Evolutionary conservation across 2,329 filamentous ascomycete genomes (phyloP).

Genomic region (Phaeomoniella chlamydospora): DNA sequence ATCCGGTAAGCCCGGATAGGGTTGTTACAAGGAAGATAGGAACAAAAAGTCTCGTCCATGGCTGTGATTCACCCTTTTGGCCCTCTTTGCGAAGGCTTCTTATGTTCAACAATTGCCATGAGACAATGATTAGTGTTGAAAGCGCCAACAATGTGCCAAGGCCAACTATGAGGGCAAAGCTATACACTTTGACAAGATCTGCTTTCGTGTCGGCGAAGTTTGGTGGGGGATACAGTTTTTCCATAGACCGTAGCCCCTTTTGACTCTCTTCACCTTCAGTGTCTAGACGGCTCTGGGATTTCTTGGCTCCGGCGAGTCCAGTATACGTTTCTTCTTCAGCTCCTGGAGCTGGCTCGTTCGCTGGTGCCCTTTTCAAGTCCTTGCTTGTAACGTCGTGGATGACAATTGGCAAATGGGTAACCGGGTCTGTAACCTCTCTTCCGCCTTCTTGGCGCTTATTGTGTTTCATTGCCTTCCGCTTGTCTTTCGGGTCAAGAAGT

Average conservation of each 20-base stretch:
- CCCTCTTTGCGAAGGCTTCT: background rate
- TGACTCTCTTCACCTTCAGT: constrained; percentile 26
- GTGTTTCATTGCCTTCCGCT: constrained; percentile 35
- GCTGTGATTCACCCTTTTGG: background rate
- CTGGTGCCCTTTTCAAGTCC: constrained; percentile 36
- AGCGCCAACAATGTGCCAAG: constrained; percentile 10
- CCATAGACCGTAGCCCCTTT: constrained; percentile 28
- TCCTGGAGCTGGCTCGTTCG: constrained; percentile 29
- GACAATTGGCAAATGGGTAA: constrained; percentile 54
- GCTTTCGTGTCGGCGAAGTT: constrained; percentile 28
- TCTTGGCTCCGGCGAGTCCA: constrained; percentile 27
- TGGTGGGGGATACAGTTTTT: constrained; percentile 39
- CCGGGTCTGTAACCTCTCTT: constrained; percentile 54
- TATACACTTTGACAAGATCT: constrained; percentile 30
- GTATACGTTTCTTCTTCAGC: constrained; percentile 26
- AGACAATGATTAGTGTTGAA: constrained; percentile 3
- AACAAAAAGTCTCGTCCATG: constrained; percentile 1
- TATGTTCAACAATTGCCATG: constrained; percentile 1
- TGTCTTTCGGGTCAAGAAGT: constrained; percentile 25
- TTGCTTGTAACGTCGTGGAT: constrained; percentile 56
- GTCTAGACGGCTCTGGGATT: constrained; percentile 26
- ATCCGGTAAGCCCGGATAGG: constrained; percentile 9
- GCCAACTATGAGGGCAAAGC: constrained; percentile 26
- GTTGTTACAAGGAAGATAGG: constrained; percentile 4
- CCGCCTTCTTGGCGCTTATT: constrained; percentile 30